These are phyloP conservation scores for Trichophyton rubrum DNA, from an alignment of 2,329 filamentous ascomycete genomes.

Conservation along the genomic window DNA sequence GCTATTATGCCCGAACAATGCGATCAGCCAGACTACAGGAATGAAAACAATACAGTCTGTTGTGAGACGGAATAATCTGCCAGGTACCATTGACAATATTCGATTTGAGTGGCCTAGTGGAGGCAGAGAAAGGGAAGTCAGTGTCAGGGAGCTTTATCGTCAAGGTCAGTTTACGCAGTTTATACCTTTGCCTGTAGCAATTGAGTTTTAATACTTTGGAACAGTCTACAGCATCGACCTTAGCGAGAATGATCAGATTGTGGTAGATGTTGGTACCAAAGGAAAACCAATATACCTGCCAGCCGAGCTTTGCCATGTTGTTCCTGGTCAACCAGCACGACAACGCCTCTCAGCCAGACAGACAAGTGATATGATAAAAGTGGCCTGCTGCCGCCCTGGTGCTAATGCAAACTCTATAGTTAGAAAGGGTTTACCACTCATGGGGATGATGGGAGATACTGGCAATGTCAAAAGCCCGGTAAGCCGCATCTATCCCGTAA, in stretches of 20 bases:
- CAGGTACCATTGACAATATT: background rate
- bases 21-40: background rate
- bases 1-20: slow-evolving; percentile 10
- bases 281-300: slow-evolving; percentile 52
- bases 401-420: slow-evolving; percentile 56
- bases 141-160: slow-evolving; percentile 2
- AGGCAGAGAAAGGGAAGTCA: background rate
- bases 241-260: slow-evolving; percentile 34
- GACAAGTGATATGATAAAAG: slow-evolving; percentile 56
- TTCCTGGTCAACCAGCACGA: slow-evolving; percentile 52
- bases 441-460: slow-evolving; percentile 2
- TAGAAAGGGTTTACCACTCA: slow-evolving; percentile 32
- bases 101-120: slow-evolving; percentile 2
- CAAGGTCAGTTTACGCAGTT: background rate
- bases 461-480: slow-evolving; percentile 2
- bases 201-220: background rate
- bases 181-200: background rate
- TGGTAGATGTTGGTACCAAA: slow-evolving; percentile 53
- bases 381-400: slow-evolving; percentile 55
- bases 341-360: slow-evolving; percentile 48
- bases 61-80: background rate
- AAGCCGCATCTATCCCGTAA: background rate
- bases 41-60: slow-evolving; percentile 13
- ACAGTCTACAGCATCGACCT: background rate
- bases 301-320: slow-evolving; percentile 51